Conservation (phyloP, 768 basidiomycete genomes). For the Plicaturopsis crispa region DNA sequence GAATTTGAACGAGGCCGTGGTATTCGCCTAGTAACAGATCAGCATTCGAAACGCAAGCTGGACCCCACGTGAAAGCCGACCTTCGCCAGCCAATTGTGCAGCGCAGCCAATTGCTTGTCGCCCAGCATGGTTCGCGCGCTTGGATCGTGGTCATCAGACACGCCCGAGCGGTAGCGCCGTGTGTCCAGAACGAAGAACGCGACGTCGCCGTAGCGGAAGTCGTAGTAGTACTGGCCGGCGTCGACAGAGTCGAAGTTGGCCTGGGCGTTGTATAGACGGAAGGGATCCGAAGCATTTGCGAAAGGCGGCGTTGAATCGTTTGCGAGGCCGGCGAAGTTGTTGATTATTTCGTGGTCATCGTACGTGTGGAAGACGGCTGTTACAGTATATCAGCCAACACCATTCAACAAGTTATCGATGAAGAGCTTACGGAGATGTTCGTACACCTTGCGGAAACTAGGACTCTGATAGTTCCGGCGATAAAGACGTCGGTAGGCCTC, state of each 20-base stretch:
- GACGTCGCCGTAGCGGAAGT: slow-evolving; percentile 57
- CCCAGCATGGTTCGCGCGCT: slow-evolving; percentile 61
- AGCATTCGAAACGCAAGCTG: too few species aligned
- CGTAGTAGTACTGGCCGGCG: slow-evolving; percentile 43
- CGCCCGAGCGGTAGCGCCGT: slow-evolving; percentile 44
- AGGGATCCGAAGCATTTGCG: slow-evolving; percentile 52
- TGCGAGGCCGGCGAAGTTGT: slow-evolving; percentile 56
- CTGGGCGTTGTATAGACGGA: slow-evolving; percentile 52
- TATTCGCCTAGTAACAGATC: slow-evolving; percentile 40
- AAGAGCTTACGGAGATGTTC: slow-evolving; percentile 55
- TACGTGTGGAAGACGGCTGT: slow-evolving; percentile 62
- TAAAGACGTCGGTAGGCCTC: slow-evolving; percentile 61
- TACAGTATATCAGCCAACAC: slow-evolving; percentile 1
- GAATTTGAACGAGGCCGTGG: slow-evolving; percentile 72
- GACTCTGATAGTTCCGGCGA: slow-evolving; percentile 56
- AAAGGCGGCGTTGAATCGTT: slow-evolving; percentile 49
- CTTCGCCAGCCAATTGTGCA: slow-evolving; percentile 56
- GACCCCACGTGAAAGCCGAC: slow-evolving; percentile 26
- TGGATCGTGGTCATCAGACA: slow-evolving; percentile 28
- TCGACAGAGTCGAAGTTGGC: slow-evolving; percentile 51
- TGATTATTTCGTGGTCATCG: slow-evolving; percentile 70
- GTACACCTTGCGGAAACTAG: slow-evolving; percentile 60
- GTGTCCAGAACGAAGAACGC: slow-evolving; percentile 81
- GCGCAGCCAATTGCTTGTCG: slow-evolving; percentile 48
- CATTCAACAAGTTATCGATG: too few species aligned